These are phyloP conservation scores for Anacardium occidentale DNA, from an alignment of 345 rosid genomes.

Conservation along the genomic window DNA sequence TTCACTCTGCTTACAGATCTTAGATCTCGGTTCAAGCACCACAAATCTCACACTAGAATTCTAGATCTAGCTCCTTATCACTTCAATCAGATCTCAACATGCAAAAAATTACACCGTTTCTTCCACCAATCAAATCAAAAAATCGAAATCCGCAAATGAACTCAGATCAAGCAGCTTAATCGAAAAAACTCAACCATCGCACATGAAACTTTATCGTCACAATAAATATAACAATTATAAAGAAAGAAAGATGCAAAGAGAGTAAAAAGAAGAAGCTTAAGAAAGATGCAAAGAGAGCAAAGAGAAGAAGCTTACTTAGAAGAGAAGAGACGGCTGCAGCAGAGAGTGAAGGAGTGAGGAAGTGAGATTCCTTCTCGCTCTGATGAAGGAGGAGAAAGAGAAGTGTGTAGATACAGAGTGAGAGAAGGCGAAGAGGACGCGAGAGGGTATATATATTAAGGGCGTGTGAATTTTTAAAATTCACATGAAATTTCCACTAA, in stretches of 20 bases:
- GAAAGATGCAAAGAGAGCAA: not conserved
- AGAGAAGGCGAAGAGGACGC: not conserved
- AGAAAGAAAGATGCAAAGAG: not conserved
- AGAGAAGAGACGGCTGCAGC: conserved; percentile 13
- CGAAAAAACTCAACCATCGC: no score
- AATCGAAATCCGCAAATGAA: no score
- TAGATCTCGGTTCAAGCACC: conserved; percentile 28
- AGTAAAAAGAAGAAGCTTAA: no score
- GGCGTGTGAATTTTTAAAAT: conserved; percentile 22
- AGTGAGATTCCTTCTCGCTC: not conserved
- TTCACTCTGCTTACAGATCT: conserved; percentile 23
- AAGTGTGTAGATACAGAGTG: conserved; percentile 12
- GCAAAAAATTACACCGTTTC: not conserved
- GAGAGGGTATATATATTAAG: conserved; percentile 18
- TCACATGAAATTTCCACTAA: conserved; percentile 37
- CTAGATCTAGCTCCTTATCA: conserved; percentile 14
- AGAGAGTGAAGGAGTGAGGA: not conserved
- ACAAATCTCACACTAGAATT: not conserved
- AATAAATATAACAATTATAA: not conserved
- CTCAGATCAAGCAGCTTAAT: not conserved
- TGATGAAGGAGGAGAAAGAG: conserved; percentile 1
- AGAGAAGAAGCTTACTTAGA: conserved; percentile 2
- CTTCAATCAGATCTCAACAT: not conserved
- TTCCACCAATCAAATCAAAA: not conserved
- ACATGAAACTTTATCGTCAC: not conserved